These are phyloP conservation scores for Flaveria linearis DNA, from an alignment of 129 eudicot species.

Conservation along the genomic window DNA sequence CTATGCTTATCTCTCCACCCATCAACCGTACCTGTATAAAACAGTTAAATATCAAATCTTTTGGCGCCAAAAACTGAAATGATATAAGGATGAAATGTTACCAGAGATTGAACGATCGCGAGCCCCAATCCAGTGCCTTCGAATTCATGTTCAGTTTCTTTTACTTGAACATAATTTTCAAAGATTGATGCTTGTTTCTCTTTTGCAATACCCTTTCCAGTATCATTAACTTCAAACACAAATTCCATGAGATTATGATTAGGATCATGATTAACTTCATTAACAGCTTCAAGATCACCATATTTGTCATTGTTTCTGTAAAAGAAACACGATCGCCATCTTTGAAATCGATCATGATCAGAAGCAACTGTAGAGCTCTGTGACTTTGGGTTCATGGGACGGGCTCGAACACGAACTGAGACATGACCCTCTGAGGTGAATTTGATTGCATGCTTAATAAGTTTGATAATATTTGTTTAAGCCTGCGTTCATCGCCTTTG, in stretches of 20 bases:
- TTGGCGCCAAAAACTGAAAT: background rate
- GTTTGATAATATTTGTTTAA: conserved; percentile 72
- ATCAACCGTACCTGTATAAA: conserved; percentile 62
- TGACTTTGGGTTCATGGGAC: conserved; percentile 44
- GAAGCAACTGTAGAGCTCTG: conserved; percentile 37
- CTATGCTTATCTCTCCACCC: conserved; percentile 84
- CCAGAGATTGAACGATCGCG: conserved; percentile 83
- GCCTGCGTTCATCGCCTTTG: conserved; percentile 66
- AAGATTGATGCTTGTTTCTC: conserved; percentile 65
- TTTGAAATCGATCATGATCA: conserved; percentile 6
- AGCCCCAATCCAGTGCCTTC: conserved; percentile 90
- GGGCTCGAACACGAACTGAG: conserved; percentile 55
- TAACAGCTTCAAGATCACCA: conserved; percentile 15
- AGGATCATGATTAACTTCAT: conserved; percentile 27
- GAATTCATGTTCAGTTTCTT: conserved; percentile 41
- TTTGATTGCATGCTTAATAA: conserved; percentile 74
- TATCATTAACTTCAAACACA: conserved; percentile 71
- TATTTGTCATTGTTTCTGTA: conserved; percentile 14
- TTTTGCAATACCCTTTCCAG: conserved; percentile 84
- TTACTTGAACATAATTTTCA: conserved; percentile 83
- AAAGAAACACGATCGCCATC: conserved; percentile 38
- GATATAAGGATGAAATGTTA: conserved; percentile 24
- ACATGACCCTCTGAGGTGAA: conserved; percentile 80
- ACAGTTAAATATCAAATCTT: background rate
- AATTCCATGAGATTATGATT: conserved; percentile 63